These are phyloP conservation scores for Didymella keratinophila DNA, from an alignment of 2,329 filamentous ascomycete genomes.

Conservation along the genomic window DNA sequence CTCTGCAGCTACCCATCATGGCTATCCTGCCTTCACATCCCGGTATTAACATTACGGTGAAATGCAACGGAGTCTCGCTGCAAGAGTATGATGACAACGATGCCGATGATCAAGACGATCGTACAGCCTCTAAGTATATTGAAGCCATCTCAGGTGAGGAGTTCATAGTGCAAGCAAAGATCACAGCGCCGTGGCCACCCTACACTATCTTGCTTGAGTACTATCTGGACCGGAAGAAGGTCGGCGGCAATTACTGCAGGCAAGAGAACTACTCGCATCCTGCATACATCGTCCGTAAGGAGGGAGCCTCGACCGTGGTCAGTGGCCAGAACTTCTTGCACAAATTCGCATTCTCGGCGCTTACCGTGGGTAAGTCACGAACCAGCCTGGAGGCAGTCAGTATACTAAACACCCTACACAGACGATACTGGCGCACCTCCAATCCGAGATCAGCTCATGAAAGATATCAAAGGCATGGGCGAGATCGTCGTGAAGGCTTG, in stretches of 20 bases:
- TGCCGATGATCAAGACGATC: too few relatives aligned
- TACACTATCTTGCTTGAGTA: constrained; percentile 19
- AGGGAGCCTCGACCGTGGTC: neutral
- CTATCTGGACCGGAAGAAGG: constrained; percentile 29
- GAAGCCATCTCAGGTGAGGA: constrained; percentile 37
- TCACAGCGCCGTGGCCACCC: constrained; percentile 2
- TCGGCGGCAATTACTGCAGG: neutral
- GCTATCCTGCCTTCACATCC: constrained; percentile 26
- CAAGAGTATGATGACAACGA: constrained; percentile 42
- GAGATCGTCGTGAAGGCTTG: constrained; percentile 23
- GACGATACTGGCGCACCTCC: constrained; percentile 13
- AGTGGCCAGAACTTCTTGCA: constrained; percentile 7
- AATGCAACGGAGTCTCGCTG: constrained; percentile 26
- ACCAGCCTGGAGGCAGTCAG: neutral
- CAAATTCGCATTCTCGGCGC: constrained; percentile 35
- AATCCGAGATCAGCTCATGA: constrained; percentile 2
- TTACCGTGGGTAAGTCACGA: constrained; percentile 23
- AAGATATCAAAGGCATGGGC: constrained; percentile 24
- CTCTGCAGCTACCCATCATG: constrained; percentile 20
- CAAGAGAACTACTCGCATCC: neutral
- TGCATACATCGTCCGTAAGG: neutral
- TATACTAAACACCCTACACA: neutral
- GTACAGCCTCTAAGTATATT: constrained; percentile 39
- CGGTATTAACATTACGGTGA: constrained; percentile 28
- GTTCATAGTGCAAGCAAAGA: constrained; percentile 26